Conservation (phyloP, 169 alveolate species). For the Eimeria brunetti region DNA sequence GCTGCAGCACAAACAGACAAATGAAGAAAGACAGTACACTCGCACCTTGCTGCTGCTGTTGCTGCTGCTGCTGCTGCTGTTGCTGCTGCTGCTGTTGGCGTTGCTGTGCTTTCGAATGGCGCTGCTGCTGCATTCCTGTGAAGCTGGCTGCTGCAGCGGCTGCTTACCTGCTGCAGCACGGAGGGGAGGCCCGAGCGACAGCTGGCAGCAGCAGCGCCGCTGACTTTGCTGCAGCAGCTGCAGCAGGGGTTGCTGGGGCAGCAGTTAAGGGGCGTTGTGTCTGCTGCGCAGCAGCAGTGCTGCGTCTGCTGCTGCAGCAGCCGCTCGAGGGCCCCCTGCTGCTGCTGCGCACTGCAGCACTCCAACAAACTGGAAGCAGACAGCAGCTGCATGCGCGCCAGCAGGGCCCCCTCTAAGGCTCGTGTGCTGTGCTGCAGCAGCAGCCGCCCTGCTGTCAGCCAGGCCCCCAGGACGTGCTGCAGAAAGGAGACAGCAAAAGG, state of each 20-base stretch:
- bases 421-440: slow-evolving; percentile 65
- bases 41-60: not conserved
- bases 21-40: not conserved
- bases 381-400: slow-evolving; percentile 12
- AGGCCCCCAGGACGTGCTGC: slow-evolving; percentile 50
- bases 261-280: not conserved
- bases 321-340: slow-evolving; percentile 36
- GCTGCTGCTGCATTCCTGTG: not conserved
- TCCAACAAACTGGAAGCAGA: slow-evolving; percentile 20
- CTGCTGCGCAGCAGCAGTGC: slow-evolving; percentile 32
- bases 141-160: not conserved
- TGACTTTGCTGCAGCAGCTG: slow-evolving; percentile 75
- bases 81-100: not conserved
- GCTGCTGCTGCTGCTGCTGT: slow-evolving; percentile 1
- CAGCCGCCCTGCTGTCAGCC: slow-evolving; percentile 43
- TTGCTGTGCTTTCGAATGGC: not conserved
- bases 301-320: slow-evolving; percentile 63
- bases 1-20: slow-evolving; percentile 29
- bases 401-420: slow-evolving; percentile 23
- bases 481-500: slow-evolving; percentile 13
- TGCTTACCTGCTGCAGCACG: slow-evolving; percentile 41
- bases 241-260: not conserved
- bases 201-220: slow-evolving; percentile 68
- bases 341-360: slow-evolving; percentile 73
- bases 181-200: slow-evolving; percentile 61